Evolutionary conservation across 129 eudicot species (phyloP).

Genomic region (Deinandra increscens): DNA sequence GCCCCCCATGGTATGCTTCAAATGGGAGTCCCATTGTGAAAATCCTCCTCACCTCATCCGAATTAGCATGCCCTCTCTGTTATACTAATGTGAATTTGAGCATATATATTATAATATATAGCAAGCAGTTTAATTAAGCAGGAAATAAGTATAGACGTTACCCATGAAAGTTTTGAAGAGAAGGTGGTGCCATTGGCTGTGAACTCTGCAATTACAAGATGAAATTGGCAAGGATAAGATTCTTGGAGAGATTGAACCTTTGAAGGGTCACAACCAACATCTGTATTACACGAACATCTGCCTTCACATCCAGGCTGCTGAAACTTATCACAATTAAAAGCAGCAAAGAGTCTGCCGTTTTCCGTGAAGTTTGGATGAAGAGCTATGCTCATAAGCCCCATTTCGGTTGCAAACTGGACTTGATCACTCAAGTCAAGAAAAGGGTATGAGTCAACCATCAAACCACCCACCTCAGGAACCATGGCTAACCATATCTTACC

Average conservation of each 20-base stretch:
- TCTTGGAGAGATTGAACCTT: constrained; percentile 26
- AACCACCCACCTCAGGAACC: constrained; percentile 35
- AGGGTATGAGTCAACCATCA: constrained; percentile 26
- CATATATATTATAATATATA: too few relatives aligned
- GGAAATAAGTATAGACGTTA: constrained; percentile 1
- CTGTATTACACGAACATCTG: constrained; percentile 52
- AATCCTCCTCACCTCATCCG: constrained; percentile 75
- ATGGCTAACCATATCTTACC: constrained; percentile 45
- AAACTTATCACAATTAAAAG: constrained; percentile 49
- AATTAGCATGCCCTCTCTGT: constrained; percentile 55
- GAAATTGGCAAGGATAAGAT: constrained; percentile 42
- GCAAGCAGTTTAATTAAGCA: not conserved
- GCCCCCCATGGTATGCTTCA: constrained; percentile 72
- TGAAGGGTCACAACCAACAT: constrained; percentile 51
- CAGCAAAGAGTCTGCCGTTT: constrained; percentile 50
- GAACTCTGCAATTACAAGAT: constrained; percentile 46
- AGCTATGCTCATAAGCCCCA: constrained; percentile 49
- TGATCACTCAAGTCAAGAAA: constrained; percentile 42
- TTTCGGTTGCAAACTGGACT: constrained; percentile 36
- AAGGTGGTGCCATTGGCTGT: constrained; percentile 33
- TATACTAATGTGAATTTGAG: too few relatives aligned
- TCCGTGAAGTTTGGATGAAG: constrained; percentile 44
- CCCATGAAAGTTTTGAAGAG: constrained; percentile 41
- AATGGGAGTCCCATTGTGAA: constrained; percentile 86
- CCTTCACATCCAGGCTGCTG: constrained; percentile 48